These are phyloP conservation scores for Lodderomyces metapsilosis DNA, from an alignment of 1,139 yeast genomes.

Conservation along the genomic window DNA sequence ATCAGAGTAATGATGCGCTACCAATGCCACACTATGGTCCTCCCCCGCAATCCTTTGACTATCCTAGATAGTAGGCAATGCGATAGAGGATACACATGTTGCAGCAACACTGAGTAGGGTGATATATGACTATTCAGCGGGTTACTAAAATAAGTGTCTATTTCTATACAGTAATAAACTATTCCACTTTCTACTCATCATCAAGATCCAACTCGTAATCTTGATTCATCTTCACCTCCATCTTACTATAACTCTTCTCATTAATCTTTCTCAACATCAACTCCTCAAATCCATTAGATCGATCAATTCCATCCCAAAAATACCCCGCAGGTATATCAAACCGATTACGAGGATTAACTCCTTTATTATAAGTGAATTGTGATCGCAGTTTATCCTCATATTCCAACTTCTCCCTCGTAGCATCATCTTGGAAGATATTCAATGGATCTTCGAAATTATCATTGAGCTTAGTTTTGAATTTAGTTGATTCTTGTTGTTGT, in stretches of 20 bases:
- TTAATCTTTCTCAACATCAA: constrained; percentile 57
- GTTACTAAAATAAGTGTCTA: no score
- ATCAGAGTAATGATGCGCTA: no score
- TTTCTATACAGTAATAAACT: no score
- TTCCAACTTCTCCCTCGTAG: constrained; percentile 19
- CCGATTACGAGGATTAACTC: constrained; percentile 63
- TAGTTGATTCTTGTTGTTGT: constrained; percentile 30
- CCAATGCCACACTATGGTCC: no score
- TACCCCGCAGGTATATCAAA: constrained; percentile 77
- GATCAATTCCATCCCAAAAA: constrained; percentile 91
- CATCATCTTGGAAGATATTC: constrained; percentile 32
- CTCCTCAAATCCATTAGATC: constrained; percentile 87
- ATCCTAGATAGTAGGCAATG: no score
- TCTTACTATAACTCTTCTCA: constrained; percentile 31
- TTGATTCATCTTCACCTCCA: constrained; percentile 19
- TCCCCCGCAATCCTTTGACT: no score
- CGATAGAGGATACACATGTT: no score
- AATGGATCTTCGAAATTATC: constrained; percentile 70
- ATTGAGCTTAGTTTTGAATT: constrained; percentile 21
- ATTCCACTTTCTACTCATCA: constrained; percentile 3
- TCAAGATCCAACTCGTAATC: constrained; percentile 30
- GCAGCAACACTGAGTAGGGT: no score
- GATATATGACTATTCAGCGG: no score
- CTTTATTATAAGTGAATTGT: constrained; percentile 38
- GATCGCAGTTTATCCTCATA: constrained; percentile 32